Base-by-base conservation (phyloP, 2,329 filamentous ascomycete genomes). In the Xylariaceae sp. region DNA sequence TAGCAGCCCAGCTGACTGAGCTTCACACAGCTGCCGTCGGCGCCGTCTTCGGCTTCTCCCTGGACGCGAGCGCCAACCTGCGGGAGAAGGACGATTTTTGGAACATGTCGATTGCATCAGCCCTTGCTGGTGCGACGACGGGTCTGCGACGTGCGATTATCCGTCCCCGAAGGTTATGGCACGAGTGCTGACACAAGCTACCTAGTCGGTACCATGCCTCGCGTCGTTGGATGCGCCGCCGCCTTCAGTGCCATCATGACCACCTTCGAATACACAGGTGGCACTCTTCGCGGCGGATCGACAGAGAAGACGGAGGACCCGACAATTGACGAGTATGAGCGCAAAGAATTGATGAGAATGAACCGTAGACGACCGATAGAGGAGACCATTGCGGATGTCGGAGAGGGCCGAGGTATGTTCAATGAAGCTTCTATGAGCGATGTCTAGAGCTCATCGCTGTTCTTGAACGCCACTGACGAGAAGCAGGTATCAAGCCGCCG, bases 401-500 rank as follows among this genome's bases (percentile, higher is more conserved):
- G 88, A 33, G 89, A 95, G 68, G 87, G 87, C 46, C 76, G 88
- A 75, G 86, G 86, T 90, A 72, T 53, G 68, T 50, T 19, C n/a
- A n/a, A n/a, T n/a, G n/a, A n/a, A n/a, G n/a, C n/a, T n/a, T n/a
- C n/a, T n/a, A n/a, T n/a, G n/a, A n/a, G n/a, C n/a, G n/a, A n/a
- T n/a, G n/a, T n/a, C n/a, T n/a, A n/a, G n/a, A n/a, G n/a, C n/a
- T n/a, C n/a, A n/a, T n/a, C n/a, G n/a, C n/a, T n/a, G n/a, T n/a
- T n/a, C n/a, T 15, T 12, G 12, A 21, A 9, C 16, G 7, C 22
- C 21, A 8, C 30, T 43, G 10, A 42, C 25, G n/a, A n/a, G 32
- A 12, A 10, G 6, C 48, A 94, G 88, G 83, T 35, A 86, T 94
- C 50, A 72, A 80, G 48, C 83, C 75, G 25, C 80, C 83, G 12